Base-by-base conservation (phyloP, 2,329 filamentous ascomycete species). In the Aspergillus novoparasiticus region DNA sequence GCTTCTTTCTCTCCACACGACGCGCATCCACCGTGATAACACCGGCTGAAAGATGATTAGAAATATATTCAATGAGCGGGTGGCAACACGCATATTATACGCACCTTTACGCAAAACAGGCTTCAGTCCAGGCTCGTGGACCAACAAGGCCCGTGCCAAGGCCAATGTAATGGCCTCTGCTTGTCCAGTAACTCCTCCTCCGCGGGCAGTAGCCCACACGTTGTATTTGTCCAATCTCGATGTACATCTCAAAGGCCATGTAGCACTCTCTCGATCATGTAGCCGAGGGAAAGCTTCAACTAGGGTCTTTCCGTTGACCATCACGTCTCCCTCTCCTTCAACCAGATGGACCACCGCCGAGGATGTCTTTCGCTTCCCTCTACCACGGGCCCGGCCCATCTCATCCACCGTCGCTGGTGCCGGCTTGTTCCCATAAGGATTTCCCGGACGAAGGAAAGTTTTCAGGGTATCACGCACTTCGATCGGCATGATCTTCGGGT, bases 1-100 rank as follows among this genome's bases (percentile, higher is more conserved):
- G 88, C 87, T 99, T 98, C 89, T 99, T 99, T 79, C 95, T 94
- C 83, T 99, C 95, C 70, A 99, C 96, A 75, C 85, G 89, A 82
- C 94, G 93, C 62, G 90, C 87, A 82, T 99, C 94, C 75, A 94
- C 90, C 58, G 94, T 96, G 68, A 99, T 87, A 79, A 91, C 93
- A 67, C 96, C 96, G 76, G 94, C 95, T 99, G 78, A 61, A 72
- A 70, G 66, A 67, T 62, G 32, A 30, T 72, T 64, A 73, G 70
- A 60, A 66, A 66, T n/a, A 43, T 53, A 57, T 23, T 5, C 10
- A 36, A 12, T 43, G 36, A 30, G 21, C 36, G 34, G 23, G 34
- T 21, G n/a, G n/a, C 39, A 48, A 30, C 30, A n/a, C 16, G 23
- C 28, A 54, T 23, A 46, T 50, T 16, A 58, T 53, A 82, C 92